Evolutionary conservation across 208 protist genomes (phyloP), one percentile per base, ranked within the genome.

Genomic region (Lotmaria passim): DNA sequence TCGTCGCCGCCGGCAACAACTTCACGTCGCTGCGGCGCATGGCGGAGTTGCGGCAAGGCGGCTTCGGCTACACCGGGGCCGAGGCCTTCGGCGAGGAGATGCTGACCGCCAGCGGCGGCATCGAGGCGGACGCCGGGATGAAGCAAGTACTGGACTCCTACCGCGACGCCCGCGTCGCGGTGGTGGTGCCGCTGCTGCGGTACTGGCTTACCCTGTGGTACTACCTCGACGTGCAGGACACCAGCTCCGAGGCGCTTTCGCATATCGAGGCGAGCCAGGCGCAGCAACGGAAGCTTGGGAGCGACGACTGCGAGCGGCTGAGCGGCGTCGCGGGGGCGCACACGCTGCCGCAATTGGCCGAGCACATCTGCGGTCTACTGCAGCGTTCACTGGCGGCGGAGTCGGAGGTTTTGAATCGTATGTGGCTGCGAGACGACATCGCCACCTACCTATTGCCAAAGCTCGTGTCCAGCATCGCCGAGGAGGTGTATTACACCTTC

Each of bases 381-480:
- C 81, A 89, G 60, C 56, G 84, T 36, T 83, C 64, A 33, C 46
- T 94, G 7, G 65, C 70, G 28, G 62, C 61, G 14, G 88, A 96
- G 65, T 77, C 73, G 46, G 69, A 69, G 14, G 74, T 94, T 43
- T 71, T 93, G 57, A 81, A 83, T 59, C 56, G 65, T 17, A 64
- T 96, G 62, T 96, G 91, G 87, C 73, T 96, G 44, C 79, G 83
- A 19, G 89, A 91, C 26, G 91, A 94, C 34, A 81, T 94, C 53
- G 61, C 61, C 48, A 75, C 73, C 10, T 63, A 73, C 39, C 52
- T 92, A 44, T 69, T 92, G 24, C 82, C 87, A 15, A 77, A 82
- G 63, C 71, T 95, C 10, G 77, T 90, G 19, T 31, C 76, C 3
- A 81, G 76, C 33, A 77, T 94, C 28, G 79, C 83, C 8, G 81